Evolutionary conservation across 2,329 filamentous ascomycete species (phyloP).

Genomic region (Phialophora verrucosa): DNA sequence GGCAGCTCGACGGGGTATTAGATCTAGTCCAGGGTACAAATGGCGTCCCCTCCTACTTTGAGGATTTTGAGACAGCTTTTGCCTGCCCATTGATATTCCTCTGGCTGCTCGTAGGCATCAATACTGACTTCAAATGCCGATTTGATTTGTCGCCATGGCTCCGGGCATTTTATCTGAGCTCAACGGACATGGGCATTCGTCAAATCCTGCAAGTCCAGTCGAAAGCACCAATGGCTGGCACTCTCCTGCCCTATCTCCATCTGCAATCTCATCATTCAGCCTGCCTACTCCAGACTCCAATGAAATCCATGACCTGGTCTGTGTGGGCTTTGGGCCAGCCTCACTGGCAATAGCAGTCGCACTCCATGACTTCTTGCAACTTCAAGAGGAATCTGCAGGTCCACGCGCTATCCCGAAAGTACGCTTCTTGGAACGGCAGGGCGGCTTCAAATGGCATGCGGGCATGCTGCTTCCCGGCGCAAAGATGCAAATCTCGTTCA

Average conservation of each 20-base stretch:
- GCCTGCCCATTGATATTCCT: neutral
- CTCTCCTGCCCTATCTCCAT: neutral
- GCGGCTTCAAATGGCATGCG: conserved; percentile 85
- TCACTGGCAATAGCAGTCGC: conserved; percentile 88
- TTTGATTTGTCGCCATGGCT: conserved; percentile 23
- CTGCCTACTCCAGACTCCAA: conserved; percentile 45
- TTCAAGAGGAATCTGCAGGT: conserved; percentile 46
- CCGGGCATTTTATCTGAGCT: conserved; percentile 15
- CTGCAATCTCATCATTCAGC: conserved; percentile 5
- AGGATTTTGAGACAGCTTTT: neutral
- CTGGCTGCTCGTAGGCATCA: neutral
- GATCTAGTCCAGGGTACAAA: conserved; percentile 4
- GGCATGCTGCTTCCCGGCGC: conserved; percentile 93
- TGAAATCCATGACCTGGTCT: conserved; percentile 81
- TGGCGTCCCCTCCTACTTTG: conserved; percentile 3
- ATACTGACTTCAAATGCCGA: neutral
- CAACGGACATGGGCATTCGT: neutral
- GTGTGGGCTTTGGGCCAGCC: conserved; percentile 90
- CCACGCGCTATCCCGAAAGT: conserved; percentile 66
- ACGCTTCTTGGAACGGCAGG: conserved; percentile 85
- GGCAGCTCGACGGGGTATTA: neutral
- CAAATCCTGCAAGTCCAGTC: conserved; percentile 10
- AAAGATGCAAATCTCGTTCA: conserved; percentile 96
- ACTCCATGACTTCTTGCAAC: conserved; percentile 69
- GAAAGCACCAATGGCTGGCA: conserved; percentile 15